Conservation (phyloP, 257 asterid genomes). For the Vinca minor region DNA sequence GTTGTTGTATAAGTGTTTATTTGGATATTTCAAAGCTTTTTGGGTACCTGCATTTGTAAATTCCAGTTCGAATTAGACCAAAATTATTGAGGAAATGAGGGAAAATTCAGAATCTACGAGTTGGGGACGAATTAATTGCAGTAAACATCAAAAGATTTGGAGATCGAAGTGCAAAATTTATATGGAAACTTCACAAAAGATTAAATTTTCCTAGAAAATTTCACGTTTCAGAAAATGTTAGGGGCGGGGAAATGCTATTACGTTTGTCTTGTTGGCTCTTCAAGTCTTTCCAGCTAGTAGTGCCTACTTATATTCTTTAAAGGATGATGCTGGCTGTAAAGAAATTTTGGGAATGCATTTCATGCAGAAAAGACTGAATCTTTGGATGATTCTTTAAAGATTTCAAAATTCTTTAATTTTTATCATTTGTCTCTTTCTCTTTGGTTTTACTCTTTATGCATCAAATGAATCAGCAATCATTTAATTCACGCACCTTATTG, state of each 20-base stretch:
- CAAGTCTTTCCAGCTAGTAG: neutral
- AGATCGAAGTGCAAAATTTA: too few relatives aligned
- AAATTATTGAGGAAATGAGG: neutral
- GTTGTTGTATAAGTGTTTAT: too few relatives aligned
- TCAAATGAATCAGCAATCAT: neutral
- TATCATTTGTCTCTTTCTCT: neutral
- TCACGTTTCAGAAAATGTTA: too few relatives aligned
- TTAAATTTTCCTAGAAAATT: too few relatives aligned
- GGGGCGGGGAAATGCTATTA: too few relatives aligned
- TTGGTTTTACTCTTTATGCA: neutral
- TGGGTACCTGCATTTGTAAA: neutral
- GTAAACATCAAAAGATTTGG: too few relatives aligned
- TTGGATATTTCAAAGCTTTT: neutral
- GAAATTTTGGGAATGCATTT: neutral
- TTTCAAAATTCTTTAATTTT: neutral
- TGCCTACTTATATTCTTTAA: neutral
- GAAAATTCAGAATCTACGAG: too few relatives aligned
- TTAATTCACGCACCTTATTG: neutral
- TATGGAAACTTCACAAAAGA: too few relatives aligned
- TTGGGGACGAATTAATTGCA: too few relatives aligned
- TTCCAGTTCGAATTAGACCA: neutral
- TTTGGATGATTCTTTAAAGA: neutral
- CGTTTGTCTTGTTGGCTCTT: neutral
- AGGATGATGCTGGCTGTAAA: neutral
- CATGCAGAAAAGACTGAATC: conserved; percentile 1